Evolutionary conservation across 2,329 filamentous ascomycete genomes (phyloP), one percentile per base, ranked within the genome.

Genomic region (Venturia nashicola): DNA sequence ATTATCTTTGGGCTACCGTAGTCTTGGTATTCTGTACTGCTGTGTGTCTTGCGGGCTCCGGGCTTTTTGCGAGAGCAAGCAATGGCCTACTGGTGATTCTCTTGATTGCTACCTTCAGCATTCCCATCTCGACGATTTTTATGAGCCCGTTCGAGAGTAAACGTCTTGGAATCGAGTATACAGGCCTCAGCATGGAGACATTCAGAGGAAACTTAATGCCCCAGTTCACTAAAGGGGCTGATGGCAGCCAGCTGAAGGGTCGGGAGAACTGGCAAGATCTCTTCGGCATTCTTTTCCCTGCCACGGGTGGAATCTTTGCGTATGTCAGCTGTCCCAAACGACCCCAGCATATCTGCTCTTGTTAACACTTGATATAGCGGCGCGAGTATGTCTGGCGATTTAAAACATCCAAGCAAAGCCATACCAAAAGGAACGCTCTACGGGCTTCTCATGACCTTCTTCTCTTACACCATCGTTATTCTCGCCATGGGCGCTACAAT

Each of bases 341-440:
- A 42, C 40, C 40, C 40, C 36, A 39, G 36, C 11, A 39, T 39
- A 18, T 8, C 20, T 48, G 18, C 20, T 7, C 6, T 23, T 23
- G 11, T 16, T 48, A 20, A 48, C 44, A 23, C 20, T 9, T 48
- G 44, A 48, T 48, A 46, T 51, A 82, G 79, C 57, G 91, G 91
- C 20, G 91, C 91, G 7, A 93, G 89, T 68, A 95, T 96, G 91
- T 95, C 90, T 8, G 91, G 91, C 20, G 90, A 96, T 71, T 75
- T 96, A 61, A 88, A 83, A 66, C 87, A 91, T 67, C 91, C 91
- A 0, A 93, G 89, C 78, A 90, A 86, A 72, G 84, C 90, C 0
- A 96, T 96, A 62, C 91, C 91, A 0, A 87, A 84, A 66, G 91
- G 91, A n/a, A 95, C 91, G 0, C 76, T 95, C 0, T 89, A 85